Evolutionary conservation across 495 filamentous ascomycete species (phyloP).

Genomic region (Glutinoglossum americanum): DNA sequence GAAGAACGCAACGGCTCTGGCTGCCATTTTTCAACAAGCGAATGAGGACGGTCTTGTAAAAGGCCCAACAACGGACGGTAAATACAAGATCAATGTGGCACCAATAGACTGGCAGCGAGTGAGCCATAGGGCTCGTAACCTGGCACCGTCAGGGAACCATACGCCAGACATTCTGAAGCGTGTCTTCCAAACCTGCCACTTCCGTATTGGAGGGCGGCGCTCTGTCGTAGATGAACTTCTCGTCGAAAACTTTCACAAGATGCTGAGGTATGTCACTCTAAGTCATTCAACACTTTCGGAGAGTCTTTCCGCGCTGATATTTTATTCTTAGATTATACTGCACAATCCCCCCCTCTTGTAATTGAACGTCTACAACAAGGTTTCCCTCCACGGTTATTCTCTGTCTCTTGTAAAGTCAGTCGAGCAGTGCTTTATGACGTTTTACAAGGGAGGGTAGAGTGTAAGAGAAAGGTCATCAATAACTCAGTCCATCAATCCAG

Average conservation of each 20-base stretch:
- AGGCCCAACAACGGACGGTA: neutral
- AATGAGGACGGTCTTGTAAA: neutral
- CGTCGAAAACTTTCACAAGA: no score
- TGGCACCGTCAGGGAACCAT: no score
- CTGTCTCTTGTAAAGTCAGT: neutral
- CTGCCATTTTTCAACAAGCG: neutral
- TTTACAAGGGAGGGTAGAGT: neutral
- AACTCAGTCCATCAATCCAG: neutral
- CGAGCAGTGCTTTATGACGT: neutral
- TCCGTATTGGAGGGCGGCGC: no score
- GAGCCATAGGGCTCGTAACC: no score
- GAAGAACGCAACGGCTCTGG: neutral
- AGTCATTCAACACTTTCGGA: no score
- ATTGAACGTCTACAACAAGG: neutral
- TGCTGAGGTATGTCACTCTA: no score
- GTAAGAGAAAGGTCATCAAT: neutral
- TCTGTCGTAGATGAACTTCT: no score
- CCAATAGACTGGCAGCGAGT: no score
- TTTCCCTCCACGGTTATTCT: neutral
- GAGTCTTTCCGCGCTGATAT: neutral
- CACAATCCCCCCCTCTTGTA: neutral
- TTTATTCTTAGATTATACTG: neutral
- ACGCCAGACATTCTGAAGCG: no score
- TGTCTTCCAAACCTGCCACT: no score
- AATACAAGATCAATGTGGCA: neutral